phyloP scores from a whole-genome alignment of 768 basidiomycete genomes.

The Amanita rimosa region DNA sequence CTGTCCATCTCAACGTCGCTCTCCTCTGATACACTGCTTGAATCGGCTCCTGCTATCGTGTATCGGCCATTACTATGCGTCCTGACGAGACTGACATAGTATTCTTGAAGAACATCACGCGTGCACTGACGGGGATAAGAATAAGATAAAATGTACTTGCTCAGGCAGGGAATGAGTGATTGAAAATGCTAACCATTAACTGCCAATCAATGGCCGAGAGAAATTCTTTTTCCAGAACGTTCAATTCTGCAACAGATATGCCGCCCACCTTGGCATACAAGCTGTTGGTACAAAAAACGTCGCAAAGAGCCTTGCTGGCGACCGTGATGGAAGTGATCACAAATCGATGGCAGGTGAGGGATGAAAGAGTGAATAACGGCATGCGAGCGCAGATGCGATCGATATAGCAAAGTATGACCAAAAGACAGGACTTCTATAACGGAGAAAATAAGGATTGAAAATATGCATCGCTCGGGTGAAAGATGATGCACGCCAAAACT shows the following conservation, averaged over 20 bases:
- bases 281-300: conserved; percentile 89
- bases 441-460: conserved; percentile 1
- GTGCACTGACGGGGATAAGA: conserved; percentile 57
- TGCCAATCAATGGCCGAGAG: conserved; percentile 88
- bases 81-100: conserved; percentile 87
- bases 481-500: neutral
- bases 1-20: conserved; percentile 51
- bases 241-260: conserved; percentile 83
- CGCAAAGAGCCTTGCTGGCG: conserved; percentile 90
- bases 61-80: conserved; percentile 62
- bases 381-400: conserved; percentile 86
- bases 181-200: conserved; percentile 64
- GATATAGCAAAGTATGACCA: conserved; percentile 82
- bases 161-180: conserved; percentile 11
- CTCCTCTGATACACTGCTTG: conserved; percentile 30
- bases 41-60: conserved; percentile 35
- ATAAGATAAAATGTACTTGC: neutral
- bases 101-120: conserved; percentile 82
- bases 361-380: conserved; percentile 86
- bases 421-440: conserved; percentile 61
- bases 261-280: conserved; percentile 97
- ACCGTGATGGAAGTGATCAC: conserved; percentile 89
- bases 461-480: conserved; percentile 10
- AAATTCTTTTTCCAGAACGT: conserved; percentile 92
- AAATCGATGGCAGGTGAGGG: conserved; percentile 96